Base-by-base conservation (phyloP, 192 early-diverging fungal species). In the Ramicandelaber brevisporus region DNA sequence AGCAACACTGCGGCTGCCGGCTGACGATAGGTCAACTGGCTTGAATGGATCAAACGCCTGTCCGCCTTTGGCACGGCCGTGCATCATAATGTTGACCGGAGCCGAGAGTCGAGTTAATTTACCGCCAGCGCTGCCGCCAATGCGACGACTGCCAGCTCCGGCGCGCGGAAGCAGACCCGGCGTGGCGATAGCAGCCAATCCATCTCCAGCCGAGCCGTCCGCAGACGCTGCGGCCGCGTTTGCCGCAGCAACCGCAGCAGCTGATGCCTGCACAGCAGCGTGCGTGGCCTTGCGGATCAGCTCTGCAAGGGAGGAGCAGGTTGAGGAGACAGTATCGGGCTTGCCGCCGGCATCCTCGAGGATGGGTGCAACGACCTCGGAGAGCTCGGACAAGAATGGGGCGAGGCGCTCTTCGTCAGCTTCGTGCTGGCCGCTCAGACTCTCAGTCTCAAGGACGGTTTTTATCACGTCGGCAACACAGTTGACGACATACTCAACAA, bases 401-500 rank as follows among this genome's bases (percentile, higher is more conserved):
- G 58, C 59, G 18, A 61, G 24, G 1, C 48, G 52, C 19, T 50
- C 37, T 19, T 53, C 50, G 27, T 34, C 26, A 14, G 10, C 26
- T 21, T 43, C 48, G 5, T 17, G 36, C 14, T 51, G 38, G 5
- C 40, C 51, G 26, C 14, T 29, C 3, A 4, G 16, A 2, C 7
- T 16, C 1, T 12, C 26, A 3, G 43, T 32, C 7, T 38, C 26
- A 14, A 37, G 34, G 30, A 50, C 43, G 14, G 41, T 24, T 6
- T 40, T 16, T 11, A 48, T 50, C 14, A 54, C 61, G 19, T 73
- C 71, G 26, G 50, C 45, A 3, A 82, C 42, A 37, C 69, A 78
- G n/a, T 69, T 73, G 26, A 59, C 55, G 25, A 78, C 57, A 46
- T 79, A 83, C 20, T 83, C 71, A 31, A 77, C 43, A 42, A 78